phyloP scores from a whole-genome alignment of 2,329 filamentous ascomycete genomes.

The Aspergillus luchuensis region DNA sequence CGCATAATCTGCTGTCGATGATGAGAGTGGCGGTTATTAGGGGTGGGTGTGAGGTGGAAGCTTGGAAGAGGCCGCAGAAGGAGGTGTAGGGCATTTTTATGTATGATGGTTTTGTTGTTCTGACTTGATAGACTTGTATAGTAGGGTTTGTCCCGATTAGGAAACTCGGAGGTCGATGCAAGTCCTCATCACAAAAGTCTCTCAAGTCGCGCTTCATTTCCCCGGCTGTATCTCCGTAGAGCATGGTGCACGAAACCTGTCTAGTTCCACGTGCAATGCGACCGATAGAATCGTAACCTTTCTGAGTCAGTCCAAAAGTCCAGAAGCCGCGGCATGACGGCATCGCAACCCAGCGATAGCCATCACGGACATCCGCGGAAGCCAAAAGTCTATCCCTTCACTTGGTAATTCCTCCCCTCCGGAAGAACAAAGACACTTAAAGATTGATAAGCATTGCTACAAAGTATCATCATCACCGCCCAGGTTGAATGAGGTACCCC shows the following conservation, averaged over 20 bases:
- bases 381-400: too few relatives aligned
- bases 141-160: background rate
- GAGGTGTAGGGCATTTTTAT: background rate
- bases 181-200: background rate
- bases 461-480: background rate
- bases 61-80: slow-evolving; percentile 4
- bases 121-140: background rate
- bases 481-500: background rate
- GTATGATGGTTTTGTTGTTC: background rate
- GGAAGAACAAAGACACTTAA: too few relatives aligned
- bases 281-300: too few relatives aligned
- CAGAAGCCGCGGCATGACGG: background rate
- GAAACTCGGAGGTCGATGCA: background rate
- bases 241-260: background rate
- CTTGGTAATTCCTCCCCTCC: too few relatives aligned
- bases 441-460: too few relatives aligned
- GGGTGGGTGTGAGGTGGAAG: slow-evolving; percentile 6
- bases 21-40: slow-evolving; percentile 7
- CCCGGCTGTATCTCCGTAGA: background rate
- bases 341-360: too few relatives aligned
- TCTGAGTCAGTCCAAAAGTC: too few relatives aligned
- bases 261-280: background rate
- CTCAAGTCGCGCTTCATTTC: background rate
- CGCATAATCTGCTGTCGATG: slow-evolving; percentile 15
- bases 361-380: too few relatives aligned